phyloP scores from a whole-genome alignment of 2,329 filamentous ascomycete species.

The Penicillium sp. region DNA sequence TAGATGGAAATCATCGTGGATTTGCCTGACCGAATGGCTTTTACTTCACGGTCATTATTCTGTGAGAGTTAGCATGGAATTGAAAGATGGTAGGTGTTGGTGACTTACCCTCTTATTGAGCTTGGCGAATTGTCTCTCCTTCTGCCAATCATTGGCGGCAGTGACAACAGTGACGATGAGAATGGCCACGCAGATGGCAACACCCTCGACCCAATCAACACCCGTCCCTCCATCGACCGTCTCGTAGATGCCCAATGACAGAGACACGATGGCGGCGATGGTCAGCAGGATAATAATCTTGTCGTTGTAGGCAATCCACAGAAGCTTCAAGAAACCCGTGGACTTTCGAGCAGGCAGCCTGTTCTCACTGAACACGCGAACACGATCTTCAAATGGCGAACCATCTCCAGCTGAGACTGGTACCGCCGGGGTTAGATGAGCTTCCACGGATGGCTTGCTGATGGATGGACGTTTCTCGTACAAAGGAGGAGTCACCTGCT shows the following conservation, averaged over 20 bases:
- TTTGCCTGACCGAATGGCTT: conserved; percentile 70
- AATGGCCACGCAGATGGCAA: conserved; percentile 70
- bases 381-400: conserved; percentile 60
- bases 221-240: conserved; percentile 58
- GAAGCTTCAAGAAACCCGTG: conserved; percentile 64
- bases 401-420: conserved; percentile 24
- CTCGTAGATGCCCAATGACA: conserved; percentile 73
- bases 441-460: conserved; percentile 17
- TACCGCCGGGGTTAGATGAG: background rate
- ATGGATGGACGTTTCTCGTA: conserved; percentile 25
- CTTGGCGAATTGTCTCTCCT: conserved; percentile 69
- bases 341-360: conserved; percentile 67
- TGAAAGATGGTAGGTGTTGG: background rate
- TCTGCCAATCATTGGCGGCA: conserved; percentile 71
- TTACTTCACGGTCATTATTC: conserved; percentile 70
- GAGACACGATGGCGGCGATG: conserved; percentile 69
- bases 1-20: conserved; percentile 68
- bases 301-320: conserved; percentile 76
- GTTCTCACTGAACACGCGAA: conserved; percentile 66
- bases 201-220: conserved; percentile 71
- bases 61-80: conserved; percentile 38
- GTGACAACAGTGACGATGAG: conserved; percentile 68
- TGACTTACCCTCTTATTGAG: conserved; percentile 58
- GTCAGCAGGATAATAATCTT: conserved; percentile 74
- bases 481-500: conserved; percentile 63